Base-by-base conservation (phyloP, 2,329 filamentous ascomycete genomes). In the Cercospora citrullina region DNA sequence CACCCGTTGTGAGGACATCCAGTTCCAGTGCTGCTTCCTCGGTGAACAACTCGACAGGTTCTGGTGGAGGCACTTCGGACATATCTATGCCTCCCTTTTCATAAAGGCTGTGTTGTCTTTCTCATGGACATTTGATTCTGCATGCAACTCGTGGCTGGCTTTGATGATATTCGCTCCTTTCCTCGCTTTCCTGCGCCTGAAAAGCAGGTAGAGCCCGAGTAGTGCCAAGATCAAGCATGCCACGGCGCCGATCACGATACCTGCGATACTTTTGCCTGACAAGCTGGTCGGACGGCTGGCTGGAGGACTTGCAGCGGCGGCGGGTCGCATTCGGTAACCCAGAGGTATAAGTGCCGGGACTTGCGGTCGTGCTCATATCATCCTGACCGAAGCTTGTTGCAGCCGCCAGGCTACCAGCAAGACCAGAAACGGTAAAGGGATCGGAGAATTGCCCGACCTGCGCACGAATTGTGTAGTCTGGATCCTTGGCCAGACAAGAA, bases 401-500 rank as follows among this genome's bases (percentile, higher is more conserved):
- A 9, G 12, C 30, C n/a, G 26, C 63, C 36, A 60, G 28, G 30
- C 63, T 65, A n/a, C 55, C 33, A 12, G 63, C 63, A 6, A 65
- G 53, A 48, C 55, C 39, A 28, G 53, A 21, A 36, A 65, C 63
- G 26, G 36, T 65, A 16, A 65, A 65, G 21, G 55, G 55, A 59
- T 31, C 33, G 18, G 28, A 30, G 9, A 60, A 60, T 30, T 39
- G 59, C 10, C 63, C 63, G 9, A 60, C n/a, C 33, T 60, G 42
- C 23, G 55, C 63, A 30, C 63, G 53, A 36, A 65, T 48, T 9
- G 55, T 65, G 28, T 65, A 65, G 31, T 60, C 36, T 18, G 31
- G 53, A 60, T 60, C 36, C 28, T 60, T 51, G 5, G 63, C 63
- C 26, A 65, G 23, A 21, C 53, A 65, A 21, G 26, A 36, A 10